Evolutionary conservation across 495 filamentous ascomycete species (phyloP), one percentile per base, ranked within the genome.

Genomic region (Penicillium canariense): DNA sequence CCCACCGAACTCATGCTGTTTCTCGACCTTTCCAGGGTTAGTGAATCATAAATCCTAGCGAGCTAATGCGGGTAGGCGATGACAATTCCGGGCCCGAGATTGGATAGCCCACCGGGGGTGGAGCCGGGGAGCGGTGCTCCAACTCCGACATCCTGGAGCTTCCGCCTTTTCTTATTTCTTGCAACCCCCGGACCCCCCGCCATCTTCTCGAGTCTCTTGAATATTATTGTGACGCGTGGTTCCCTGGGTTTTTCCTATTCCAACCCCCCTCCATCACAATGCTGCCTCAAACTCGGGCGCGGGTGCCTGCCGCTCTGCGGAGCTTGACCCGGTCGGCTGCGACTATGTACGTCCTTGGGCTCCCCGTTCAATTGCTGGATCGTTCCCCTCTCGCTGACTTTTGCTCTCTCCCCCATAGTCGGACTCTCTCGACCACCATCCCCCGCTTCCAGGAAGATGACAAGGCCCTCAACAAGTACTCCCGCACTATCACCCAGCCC

Each of bases 401-500:
- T 11, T 42, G 26, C 45, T 43, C 35, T 50, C 2, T 18, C 25
- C 17, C 7, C 38, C 22, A 11, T 43, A 81, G 78, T 52, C 79
- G 79, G 22, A 65, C 70, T n/a, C 65, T 81, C 15, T 78, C 77
- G 0, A 77, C 78, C 11, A 76, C 80, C 25, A 59, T 76, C 32
- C 68, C 75, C 22, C 72, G 61, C 40, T 73, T 69, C 50, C 67
- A 71, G 46, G 75, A 76, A 25, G 61, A 69, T 20, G 59, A 65
- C 36, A 59, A 66, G 36, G 71, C 61, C 42, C 69, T 96, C 56
- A 97, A 97, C 80, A 87, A 85, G 71, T 80, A 89, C 70, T 96
- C 92, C 48, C 77, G 82, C 44, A 65, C 78, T 65, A 87, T 98
- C 78, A 97, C 94, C 35, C 91, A 97, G 71, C 95, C 91, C 59